Evolutionary conservation across 75 land plant genomes (phyloP), one percentile per base, ranked within the genome.

Genomic region (Gnetum montanum): DNA sequence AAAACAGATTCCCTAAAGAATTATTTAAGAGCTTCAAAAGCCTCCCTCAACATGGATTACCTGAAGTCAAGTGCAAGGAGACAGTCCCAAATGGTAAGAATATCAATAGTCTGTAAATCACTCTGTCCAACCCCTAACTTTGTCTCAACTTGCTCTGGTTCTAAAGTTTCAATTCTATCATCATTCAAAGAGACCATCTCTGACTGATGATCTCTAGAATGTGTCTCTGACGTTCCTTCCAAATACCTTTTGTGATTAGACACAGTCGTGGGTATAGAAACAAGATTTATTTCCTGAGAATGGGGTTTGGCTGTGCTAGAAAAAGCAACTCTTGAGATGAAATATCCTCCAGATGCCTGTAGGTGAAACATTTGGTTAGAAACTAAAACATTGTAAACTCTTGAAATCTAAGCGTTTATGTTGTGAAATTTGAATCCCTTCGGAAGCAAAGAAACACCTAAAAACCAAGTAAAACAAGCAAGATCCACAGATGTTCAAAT

Each of bases 11-110:
- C n/a, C n/a, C n/a, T n/a, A n/a, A n/a, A n/a, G n/a, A n/a, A n/a
- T n/a, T n/a, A n/a, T n/a, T n/a, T n/a, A n/a, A n/a, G n/a, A n/a
- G n/a, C n/a, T n/a, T n/a, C n/a, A n/a, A n/a, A n/a, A n/a, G n/a
- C n/a, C n/a, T n/a, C n/a, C n/a, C n/a, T n/a, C n/a, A n/a, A n/a
- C n/a, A n/a, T n/a, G n/a, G 27, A 51, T 51, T 51, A 51, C 54
- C 54, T 30, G 31, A 51, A 51, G 19, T 51, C 54, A 31, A 31
- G 18, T 16, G 54, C 35, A 27, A 51, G 22, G 27, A 51, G 33
- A 51, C 54, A 30, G 29, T 51, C 54, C 33, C 54, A 29, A 51
- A 51, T 34, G 16, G n/a, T 31, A 4, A 51, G 35, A 51, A 30
- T 34, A 31, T 6, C 8, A 31, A 31, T 31, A 20, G 29, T 51